phyloP scores from a whole-genome alignment of 2,329 filamentous ascomycete genomes.

The Aspergillus transmontanensis region DNA sequence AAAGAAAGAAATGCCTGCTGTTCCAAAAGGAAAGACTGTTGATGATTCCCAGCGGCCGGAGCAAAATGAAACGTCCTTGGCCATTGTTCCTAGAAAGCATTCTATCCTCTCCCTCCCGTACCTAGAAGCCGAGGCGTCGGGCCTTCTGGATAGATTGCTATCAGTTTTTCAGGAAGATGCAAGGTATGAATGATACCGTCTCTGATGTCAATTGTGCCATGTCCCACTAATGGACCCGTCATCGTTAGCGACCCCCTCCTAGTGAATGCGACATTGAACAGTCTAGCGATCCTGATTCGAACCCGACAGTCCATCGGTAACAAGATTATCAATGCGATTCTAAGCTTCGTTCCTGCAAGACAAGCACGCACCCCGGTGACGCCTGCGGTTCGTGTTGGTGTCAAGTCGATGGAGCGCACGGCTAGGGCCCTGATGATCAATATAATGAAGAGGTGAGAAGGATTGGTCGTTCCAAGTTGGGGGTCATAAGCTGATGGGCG shows the following conservation, averaged over 20 bases:
- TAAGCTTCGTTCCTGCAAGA: slow-evolving; percentile 90
- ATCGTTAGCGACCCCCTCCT: slow-evolving; percentile 74
- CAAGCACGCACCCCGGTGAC: slow-evolving; percentile 76
- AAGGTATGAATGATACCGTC: slow-evolving; percentile 57
- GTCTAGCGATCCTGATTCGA: slow-evolving; percentile 78
- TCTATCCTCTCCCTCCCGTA: slow-evolving; percentile 75
- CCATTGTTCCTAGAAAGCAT: slow-evolving; percentile 82
- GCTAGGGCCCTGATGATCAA: slow-evolving; percentile 81
- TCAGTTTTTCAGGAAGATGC: slow-evolving; percentile 81
- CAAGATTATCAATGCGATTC: slow-evolving; percentile 80
- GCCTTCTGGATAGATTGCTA: slow-evolving; percentile 85
- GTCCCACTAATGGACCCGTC: slow-evolving; percentile 6
- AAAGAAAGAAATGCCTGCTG: not conserved
- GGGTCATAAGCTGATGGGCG: slow-evolving; percentile 23
- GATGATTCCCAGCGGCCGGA: slow-evolving; percentile 61
- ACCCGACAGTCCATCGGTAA: slow-evolving; percentile 77
- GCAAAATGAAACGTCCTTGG: slow-evolving; percentile 80
- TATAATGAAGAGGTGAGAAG: slow-evolving; percentile 71
- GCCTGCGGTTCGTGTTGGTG: slow-evolving; percentile 75
- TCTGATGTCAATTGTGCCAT: not conserved
- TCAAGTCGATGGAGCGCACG: slow-evolving; percentile 95
- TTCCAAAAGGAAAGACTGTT: slow-evolving; percentile 2
- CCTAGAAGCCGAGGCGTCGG: slow-evolving; percentile 90
- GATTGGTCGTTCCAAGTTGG: not conserved
- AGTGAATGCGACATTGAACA: slow-evolving; percentile 89